These are phyloP conservation scores for Lachancea nothofagi DNA, from an alignment of 805 yeast species.

Conservation along the genomic window DNA sequence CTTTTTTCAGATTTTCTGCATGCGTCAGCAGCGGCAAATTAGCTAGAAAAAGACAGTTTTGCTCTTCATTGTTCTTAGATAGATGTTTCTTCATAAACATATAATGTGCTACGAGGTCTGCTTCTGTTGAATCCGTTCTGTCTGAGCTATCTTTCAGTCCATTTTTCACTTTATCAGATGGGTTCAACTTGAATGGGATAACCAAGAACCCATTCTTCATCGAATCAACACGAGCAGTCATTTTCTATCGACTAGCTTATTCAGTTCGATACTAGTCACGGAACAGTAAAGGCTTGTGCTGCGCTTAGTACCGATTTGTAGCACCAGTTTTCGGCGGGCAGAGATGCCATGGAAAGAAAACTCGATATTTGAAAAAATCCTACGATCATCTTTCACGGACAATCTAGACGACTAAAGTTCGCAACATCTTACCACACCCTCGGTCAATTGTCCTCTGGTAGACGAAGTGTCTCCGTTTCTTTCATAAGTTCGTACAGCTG, in stretches of 20 bases:
- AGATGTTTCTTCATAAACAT: slow-evolving; percentile 63
- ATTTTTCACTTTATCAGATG: slow-evolving; percentile 9
- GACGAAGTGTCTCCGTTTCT: slow-evolving; percentile 40
- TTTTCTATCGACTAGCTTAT: background rate
- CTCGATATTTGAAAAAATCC: too few species aligned
- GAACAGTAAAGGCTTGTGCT: too few species aligned
- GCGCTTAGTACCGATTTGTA: too few species aligned
- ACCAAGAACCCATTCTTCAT: slow-evolving; percentile 36
- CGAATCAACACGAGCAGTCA: slow-evolving; percentile 2
- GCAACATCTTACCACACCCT: too few species aligned
- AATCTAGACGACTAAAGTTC: too few species aligned
- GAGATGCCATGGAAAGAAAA: too few species aligned
- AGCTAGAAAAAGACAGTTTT: slow-evolving; percentile 61
- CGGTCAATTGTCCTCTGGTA: too few species aligned
- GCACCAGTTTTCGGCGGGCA: too few species aligned
- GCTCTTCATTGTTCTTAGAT: slow-evolving; percentile 38
- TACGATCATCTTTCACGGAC: too few species aligned
- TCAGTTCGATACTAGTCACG: too few species aligned
- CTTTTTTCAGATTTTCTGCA: slow-evolving; percentile 46
- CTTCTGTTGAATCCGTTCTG: background rate
- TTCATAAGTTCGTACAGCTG: slow-evolving; percentile 79
- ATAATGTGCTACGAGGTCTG: slow-evolving; percentile 42
- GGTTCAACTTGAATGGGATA: slow-evolving; percentile 28
- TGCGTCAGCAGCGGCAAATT: slow-evolving; percentile 68
- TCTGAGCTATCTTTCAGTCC: slow-evolving; percentile 5